Evolutionary conservation across 2,329 filamentous ascomycete genomes (phyloP), one percentile per base, ranked within the genome.

Genomic region (Colletotrichum chrysophilum): DNA sequence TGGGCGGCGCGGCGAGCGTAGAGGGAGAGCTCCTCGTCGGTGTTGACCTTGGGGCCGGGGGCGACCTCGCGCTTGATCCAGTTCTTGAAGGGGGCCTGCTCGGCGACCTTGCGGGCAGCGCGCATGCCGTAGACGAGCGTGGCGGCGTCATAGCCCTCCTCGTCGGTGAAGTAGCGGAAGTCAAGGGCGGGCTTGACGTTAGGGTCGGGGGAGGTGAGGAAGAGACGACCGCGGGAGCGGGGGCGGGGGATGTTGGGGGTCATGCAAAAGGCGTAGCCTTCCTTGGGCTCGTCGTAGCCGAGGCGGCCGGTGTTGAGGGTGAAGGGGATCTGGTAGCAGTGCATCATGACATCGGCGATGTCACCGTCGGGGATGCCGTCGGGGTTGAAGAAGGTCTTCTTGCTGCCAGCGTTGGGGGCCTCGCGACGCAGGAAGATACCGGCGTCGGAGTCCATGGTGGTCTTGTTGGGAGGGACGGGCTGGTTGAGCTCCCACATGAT

Each of bases 271-370:
- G 95, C 95, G 80, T 96, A 94, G 76, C 93, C 94, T 78, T 96
- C 92, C 76, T 90, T 80, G 76, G 89, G 82, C 74, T 85, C 83
- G 56, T 88, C 88, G 82, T 93, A 98, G 79, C 95, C 95, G 13
- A 98, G 90, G 55, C 94, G 93, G 71, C 90, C 87, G 2, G 95
- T 98, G 89, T 98, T 98, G 79, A 96, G 91, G 77, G 93, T 94
- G 86, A 98, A 98, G 70, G 95, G 95, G 79, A 98, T 97, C 86
- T 98, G 96, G 88, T 98, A 98, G 90, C 95, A 98, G 88, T 98
- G 95, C 94, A 97, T 97, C 96, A 98, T 98, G 81, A 97, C 87
- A 82, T 98, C 96, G 78, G 94, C 94, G 71, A 94, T 93, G 77
- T 94, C 91, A 68, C 94, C 94, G 79, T 97, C 95, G 3, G 86